A percentile compares a stretch with the other conserved stretches of the same genome.
These are phyloP conservation scores for Isoetes engelmannii DNA, from an alignment of 83 land plant species.

Conservation along the genomic window DNA sequence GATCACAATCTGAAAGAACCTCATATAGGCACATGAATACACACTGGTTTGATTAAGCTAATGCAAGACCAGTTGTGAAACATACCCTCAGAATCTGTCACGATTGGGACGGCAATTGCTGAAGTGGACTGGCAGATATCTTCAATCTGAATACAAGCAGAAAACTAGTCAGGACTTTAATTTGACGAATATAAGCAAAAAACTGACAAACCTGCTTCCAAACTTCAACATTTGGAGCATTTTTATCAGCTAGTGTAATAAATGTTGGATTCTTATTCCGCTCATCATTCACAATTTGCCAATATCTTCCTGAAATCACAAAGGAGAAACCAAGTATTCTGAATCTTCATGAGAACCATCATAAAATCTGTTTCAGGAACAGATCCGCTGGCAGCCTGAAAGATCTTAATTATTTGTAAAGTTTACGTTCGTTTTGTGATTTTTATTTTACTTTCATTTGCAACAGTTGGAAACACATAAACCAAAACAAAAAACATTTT, in stretches of 20 bases:
- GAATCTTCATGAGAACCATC: no score
- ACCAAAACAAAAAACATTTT: not conserved
- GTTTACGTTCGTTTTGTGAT: no score
- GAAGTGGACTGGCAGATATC: conserved; percentile 10
- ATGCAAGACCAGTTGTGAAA: no score
- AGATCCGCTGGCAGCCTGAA: no score
- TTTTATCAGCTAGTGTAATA: conserved; percentile 3
- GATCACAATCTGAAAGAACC: no score
- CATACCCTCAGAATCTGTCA: conserved; percentile 22
- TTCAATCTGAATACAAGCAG: not conserved
- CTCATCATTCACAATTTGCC: not conserved
- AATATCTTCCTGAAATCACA: conserved; percentile 1
- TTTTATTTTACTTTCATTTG: no score
- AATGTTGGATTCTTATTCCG: not conserved
- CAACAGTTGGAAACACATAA: no score
- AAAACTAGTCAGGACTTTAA: not conserved
- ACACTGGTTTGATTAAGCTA: no score
- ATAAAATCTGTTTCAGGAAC: not conserved
- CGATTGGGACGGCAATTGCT: conserved; percentile 19
- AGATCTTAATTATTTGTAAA: no score
- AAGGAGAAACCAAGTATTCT: no score
- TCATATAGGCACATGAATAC: no score
- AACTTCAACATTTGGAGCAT: conserved; percentile 2
- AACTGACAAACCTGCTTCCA: conserved; percentile 1
- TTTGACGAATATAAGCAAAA: not conserved